Evolutionary conservation across 257 asterid species (phyloP), one percentile per base, ranked within the genome.

Genomic region (Solanum piurae): DNA sequence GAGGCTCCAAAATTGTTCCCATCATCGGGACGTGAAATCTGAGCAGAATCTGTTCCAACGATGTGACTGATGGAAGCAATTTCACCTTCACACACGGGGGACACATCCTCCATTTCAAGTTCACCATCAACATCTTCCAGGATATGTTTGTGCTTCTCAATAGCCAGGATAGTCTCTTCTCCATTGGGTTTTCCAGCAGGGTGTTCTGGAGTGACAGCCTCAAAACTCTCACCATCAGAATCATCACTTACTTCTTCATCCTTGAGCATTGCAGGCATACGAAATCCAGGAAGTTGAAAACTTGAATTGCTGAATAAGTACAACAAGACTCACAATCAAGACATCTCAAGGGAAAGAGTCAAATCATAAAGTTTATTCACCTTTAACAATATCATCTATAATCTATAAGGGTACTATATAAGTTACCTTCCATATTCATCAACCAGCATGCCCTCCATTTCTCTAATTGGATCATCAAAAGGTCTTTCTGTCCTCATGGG

Each of bases 91-190:
- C 92, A 91, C 85, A 91, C 87, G 38, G 99, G 98, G 87, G 98
- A 94, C 89, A 96, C 96, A 89, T 96, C 99, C 90, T 96, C 99
- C 99, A 96, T 96, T 92, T 96, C 99, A 88, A 96, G 98, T 88
- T 96, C 99, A 52, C 98, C 99, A 58, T 96, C 99, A 27, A 95
- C 98, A 89, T 95, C 99, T 91, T 96, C 98, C 92, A 96, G 88
- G 86, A 96, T 93, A 92, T 89, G 98, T 85, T 95, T 90, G 88
- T 92, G 97, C 92, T 95, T 96, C 92, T 92, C 97, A 64, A 88
- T 89, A 18, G 86, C 87, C 64, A 90, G 90, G 89, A 87, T 9
- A 42, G 7, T 86, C 18, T 72, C 91, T 73, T 90, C 95, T 60
- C 92, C 93, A 29, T 91, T 93, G 33, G 87, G 84, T 73, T 88